Percentiles rank a stretch among this genome's conserved stretches.
These are phyloP conservation scores for Wickerhamomyces sp. DNA, from an alignment of 1,139 yeast species.

Conservation along the genomic window DNA sequence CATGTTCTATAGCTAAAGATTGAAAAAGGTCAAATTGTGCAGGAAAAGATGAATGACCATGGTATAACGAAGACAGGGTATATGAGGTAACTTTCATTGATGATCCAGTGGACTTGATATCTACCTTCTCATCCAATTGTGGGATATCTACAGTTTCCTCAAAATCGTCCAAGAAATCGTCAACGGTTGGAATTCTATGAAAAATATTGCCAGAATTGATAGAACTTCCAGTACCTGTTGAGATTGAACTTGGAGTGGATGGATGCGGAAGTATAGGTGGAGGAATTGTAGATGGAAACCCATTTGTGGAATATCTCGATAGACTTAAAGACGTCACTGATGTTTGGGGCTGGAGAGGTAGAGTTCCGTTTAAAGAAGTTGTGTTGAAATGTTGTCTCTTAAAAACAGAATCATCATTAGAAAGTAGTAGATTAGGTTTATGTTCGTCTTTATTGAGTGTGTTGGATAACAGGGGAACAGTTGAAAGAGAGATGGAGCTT, in stretches of 20 bases:
- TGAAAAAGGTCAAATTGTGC: conserved; percentile 17
- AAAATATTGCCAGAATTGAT: background rate
- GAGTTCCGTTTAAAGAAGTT: background rate
- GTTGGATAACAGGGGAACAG: background rate
- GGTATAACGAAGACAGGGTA: conserved; percentile 15
- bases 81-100: conserved; percentile 13
- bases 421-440: too few relatives aligned
- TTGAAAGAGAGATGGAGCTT: background rate
- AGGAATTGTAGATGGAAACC: background rate
- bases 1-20: conserved; percentile 16
- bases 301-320: background rate
- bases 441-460: background rate
- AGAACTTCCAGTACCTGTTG: background rate
- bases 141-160: conserved; percentile 17
- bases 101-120: conserved; percentile 15
- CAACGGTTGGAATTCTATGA: conserved; percentile 15
- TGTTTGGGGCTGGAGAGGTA: background rate
- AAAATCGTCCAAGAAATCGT: conserved; percentile 21
- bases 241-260: conserved; percentile 1
- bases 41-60: conserved; percentile 18
- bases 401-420: background rate
- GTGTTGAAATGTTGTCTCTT: conserved; percentile 1
- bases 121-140: conserved; percentile 10
- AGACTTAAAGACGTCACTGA: background rate
- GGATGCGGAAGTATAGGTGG: background rate